A percentile compares a stretch with the other conserved stretches of the same genome.
Evolutionary conservation across 2,329 filamentous ascomycete species (phyloP).

Genomic region (Fusarium austroafricanum): DNA sequence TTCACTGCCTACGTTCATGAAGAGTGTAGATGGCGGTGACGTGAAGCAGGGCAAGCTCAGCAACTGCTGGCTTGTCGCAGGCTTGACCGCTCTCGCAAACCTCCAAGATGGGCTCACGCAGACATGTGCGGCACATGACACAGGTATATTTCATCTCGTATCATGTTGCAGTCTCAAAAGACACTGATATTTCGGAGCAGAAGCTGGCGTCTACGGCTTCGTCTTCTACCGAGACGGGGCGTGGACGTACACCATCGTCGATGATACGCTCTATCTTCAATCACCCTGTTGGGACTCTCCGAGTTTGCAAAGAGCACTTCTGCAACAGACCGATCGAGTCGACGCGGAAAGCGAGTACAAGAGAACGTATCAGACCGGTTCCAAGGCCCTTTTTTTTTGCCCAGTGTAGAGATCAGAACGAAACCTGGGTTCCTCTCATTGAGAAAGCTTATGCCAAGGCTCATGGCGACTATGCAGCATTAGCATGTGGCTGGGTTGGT

Average conservation of each 20-base stretch:
- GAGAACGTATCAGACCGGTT: slow-evolving; percentile 78
- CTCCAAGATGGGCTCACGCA: background rate
- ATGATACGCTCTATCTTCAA: slow-evolving; percentile 88
- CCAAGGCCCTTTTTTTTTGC: slow-evolving; percentile 81
- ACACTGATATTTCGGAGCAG: slow-evolving; percentile 42
- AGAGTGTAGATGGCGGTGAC: background rate
- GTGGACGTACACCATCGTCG: slow-evolving; percentile 91
- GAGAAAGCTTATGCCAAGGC: slow-evolving; percentile 89
- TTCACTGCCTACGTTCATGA: background rate
- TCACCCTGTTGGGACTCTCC: slow-evolving; percentile 85
- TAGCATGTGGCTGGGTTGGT: slow-evolving; percentile 77
- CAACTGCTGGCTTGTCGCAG: slow-evolving; percentile 1
- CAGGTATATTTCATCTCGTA: background rate
- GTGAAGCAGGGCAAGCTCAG: slow-evolving; percentile 4
- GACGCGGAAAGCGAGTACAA: slow-evolving; percentile 78
- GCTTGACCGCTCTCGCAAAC: slow-evolving; percentile 2
- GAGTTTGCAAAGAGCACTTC: slow-evolving; percentile 77
- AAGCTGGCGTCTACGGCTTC: slow-evolving; percentile 87
- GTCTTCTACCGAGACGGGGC: slow-evolving; percentile 89
- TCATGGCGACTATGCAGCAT: slow-evolving; percentile 79
- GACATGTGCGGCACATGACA: background rate
- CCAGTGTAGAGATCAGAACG: slow-evolving; percentile 78
- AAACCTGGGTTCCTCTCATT: slow-evolving; percentile 83
- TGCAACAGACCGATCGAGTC: slow-evolving; percentile 79
- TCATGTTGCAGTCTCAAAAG: background rate